These are phyloP conservation scores for Eudorina sp. DNA, from an alignment of 139 green algal genomes.

Conservation along the genomic window DNA sequence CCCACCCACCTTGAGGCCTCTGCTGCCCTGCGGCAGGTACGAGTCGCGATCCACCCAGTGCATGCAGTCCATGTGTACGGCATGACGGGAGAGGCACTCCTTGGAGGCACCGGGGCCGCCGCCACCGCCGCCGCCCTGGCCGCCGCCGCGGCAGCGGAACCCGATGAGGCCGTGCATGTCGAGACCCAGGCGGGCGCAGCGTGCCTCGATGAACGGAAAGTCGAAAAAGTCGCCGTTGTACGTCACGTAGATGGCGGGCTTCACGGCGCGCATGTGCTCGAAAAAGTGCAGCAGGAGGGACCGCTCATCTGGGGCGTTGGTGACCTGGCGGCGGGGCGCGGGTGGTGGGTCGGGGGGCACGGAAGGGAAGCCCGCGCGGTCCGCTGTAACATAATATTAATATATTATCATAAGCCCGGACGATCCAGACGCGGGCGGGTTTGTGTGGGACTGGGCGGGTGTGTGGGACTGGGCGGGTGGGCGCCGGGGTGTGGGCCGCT, in stretches of 20 bases:
- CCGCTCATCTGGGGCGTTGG: conserved; percentile 91
- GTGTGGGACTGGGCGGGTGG: background rate
- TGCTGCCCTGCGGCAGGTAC: conserved; percentile 95
- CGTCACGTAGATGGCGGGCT: conserved; percentile 96
- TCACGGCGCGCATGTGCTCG: conserved; percentile 88
- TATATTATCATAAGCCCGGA: too few species aligned
- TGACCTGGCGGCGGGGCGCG: conserved; percentile 48
- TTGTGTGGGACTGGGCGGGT: background rate
- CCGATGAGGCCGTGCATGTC: conserved; percentile 86
- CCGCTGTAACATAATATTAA: too few species aligned
- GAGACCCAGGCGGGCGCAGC: conserved; percentile 87
- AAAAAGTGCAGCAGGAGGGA: conserved; percentile 91
- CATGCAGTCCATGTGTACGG: conserved; percentile 97
- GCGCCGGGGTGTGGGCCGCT: too few species aligned
- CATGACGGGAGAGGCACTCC: conserved; percentile 75
- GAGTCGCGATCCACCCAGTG: conserved; percentile 98
- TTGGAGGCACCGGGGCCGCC: conserved; percentile 2
- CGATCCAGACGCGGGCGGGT: too few species aligned
- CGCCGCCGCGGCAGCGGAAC: conserved; percentile 66
- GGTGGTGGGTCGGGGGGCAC: background rate
- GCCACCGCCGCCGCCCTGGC: background rate
- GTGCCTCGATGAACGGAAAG: conserved; percentile 95
- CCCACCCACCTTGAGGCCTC: conserved; percentile 88
- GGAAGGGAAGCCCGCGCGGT: too few species aligned
- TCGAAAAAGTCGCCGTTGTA: conserved; percentile 99